phyloP scores from a whole-genome alignment of 2,329 filamentous ascomycete species.

The Exophiala lecanii-corni region DNA sequence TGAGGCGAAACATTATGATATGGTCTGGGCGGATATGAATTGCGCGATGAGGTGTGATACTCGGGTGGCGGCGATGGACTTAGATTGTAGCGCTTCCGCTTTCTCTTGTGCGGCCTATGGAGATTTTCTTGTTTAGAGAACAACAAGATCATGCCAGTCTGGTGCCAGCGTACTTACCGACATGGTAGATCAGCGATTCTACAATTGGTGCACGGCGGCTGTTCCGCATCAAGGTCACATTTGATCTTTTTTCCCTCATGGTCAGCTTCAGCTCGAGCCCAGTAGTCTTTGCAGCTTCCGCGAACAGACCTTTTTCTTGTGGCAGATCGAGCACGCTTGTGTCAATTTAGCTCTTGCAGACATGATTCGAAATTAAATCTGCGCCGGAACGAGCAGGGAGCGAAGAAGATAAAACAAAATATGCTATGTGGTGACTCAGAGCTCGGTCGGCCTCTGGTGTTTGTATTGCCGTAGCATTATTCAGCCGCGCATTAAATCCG shows the following conservation, averaged over 20 bases:
- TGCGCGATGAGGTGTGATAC: background rate
- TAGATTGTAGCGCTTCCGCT: conserved; percentile 1
- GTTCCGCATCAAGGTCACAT: background rate
- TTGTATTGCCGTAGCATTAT: too few species aligned
- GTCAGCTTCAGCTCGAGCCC: too few species aligned
- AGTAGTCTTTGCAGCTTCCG: too few species aligned
- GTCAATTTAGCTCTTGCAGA: background rate
- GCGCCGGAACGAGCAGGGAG: too few species aligned
- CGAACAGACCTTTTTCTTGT: conserved; percentile 1
- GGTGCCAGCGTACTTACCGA: background rate
- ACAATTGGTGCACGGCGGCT: conserved; percentile 1
- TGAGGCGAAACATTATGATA: background rate
- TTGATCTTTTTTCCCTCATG: conserved; percentile 1
- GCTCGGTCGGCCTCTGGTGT: too few species aligned
- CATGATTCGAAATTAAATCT: too few species aligned
- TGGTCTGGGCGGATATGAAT: background rate
- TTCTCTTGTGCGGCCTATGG: conserved; percentile 2
- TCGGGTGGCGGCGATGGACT: background rate
- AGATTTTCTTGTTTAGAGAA: background rate
- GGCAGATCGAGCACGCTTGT: conserved; percentile 3
- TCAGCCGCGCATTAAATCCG: too few species aligned
- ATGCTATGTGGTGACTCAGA: too few species aligned
- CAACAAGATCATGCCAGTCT: background rate
- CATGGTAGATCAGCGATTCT: conserved; percentile 1
- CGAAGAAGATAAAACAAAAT: too few species aligned